Evolutionary conservation across 2,329 filamentous ascomycete genomes (phyloP), one percentile per base, ranked within the genome.

Genomic region (Claviceps sp.): DNA sequence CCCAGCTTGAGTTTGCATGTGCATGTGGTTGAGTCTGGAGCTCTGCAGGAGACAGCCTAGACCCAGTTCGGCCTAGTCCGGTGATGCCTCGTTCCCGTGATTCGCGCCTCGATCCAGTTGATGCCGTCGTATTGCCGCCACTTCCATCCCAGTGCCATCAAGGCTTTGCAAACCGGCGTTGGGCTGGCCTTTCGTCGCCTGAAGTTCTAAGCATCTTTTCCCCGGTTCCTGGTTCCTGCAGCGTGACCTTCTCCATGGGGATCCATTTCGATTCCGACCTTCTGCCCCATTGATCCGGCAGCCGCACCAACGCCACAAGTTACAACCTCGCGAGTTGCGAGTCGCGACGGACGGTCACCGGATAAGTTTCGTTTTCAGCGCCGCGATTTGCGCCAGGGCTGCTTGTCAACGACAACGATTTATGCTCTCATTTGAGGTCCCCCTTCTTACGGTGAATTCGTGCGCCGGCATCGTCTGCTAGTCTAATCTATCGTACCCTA

Each of bases 231-330:
- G 18, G 48, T 45, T 45, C 30, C 48, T 50, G 48, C 48, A 50
- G 48, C 48, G 41, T 50, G 48, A 50, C 30, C 48, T n/a, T 18
- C 48, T 38, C 11, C n/a, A 49, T 37, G 38, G 20, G 24, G 47
- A 42, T 34, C 37, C 47, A 7, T 48, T 6, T 22, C 18, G 47
- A 37, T 2, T 26, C 40, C 18, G 30, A 34, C 30, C 16, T 34
- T 18, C 22, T 8, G 22, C 18, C 22, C 6, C 20, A 30, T 34
- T 37, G 44, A 18, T 6, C 44, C 16, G 30, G 44, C 44, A 34
- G 44, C 30, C 30, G 26, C 26, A 18, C 30, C 7, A 47, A 22
- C 7, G 30, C 18, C 45, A 11, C 45, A 18, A 18, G 18, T 18
- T 18, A 18, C 18, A 41, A 18, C 41, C 48, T 50, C 42, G 41